Base-by-base conservation (phyloP, 1,284 basidiomycete genomes). In the Rhizopogon parksii region DNA sequence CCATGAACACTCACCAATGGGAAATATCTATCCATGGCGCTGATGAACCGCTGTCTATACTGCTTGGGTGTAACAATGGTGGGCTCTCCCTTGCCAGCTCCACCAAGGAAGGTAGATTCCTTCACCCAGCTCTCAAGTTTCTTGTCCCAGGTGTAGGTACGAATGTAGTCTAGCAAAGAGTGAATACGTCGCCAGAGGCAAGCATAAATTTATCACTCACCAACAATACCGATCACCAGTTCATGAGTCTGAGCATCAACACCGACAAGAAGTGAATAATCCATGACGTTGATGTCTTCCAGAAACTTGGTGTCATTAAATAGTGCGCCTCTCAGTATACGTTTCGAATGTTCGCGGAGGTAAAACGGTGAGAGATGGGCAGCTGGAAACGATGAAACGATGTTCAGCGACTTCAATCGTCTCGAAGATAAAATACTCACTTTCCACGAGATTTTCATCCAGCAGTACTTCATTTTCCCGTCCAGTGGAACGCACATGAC, bases 81-180 rank as follows among this genome's bases (percentile, higher is more conserved):
- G 0, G 93, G 93, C 57, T 94, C 92, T 17, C 91, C 90, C 60
- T 82, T 85, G 34, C 83, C 83, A 40, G 76, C 83, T 19, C 80
- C 83, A 50, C 91, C 91, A 15, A 97, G 75, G 68, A 95, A 91
- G 0, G 89, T 79, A 1, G 90, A 87, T 62, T 98, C 95, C 66
- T 98, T 99, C 45, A 98, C 92, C 88, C 93, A 95, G 58, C 86
- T 95, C 70, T 99, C 95, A 24, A 98, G 76, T 61, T 94, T 94
- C 75, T 99, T 99, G 72, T 99, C 95, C 94, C 93, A 94, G 0
- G 91, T 95, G 62, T 94, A 95, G 1, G 92, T 95, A 15, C 92
- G 83, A 53, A 95, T 88, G 65, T 93, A 95, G 68, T 95, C 93
- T 92, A 49, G 7, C 40, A 12, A 2, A 15, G 2, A 38, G 15